These are phyloP conservation scores for Camelina hispida DNA, from an alignment of 345 rosid species.

Conservation along the genomic window DNA sequence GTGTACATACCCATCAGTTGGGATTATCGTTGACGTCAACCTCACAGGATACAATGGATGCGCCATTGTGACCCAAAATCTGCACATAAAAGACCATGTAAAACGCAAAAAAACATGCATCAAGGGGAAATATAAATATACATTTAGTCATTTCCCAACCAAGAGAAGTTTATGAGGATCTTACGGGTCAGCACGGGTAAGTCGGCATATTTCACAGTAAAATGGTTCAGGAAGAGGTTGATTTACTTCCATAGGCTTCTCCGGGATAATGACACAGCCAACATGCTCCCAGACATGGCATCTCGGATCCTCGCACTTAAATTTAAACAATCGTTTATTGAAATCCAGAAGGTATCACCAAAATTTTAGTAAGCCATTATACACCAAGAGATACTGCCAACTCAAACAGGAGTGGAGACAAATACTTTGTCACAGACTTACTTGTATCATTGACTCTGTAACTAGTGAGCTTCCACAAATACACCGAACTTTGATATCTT, in stretches of 20 bases:
- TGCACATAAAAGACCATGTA: constrained; percentile 45
- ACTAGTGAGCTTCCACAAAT: constrained; percentile 81
- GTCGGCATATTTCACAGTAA: constrained; percentile 91
- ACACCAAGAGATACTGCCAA: constrained; percentile 19
- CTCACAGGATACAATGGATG: constrained; percentile 73
- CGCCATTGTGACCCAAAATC: constrained; percentile 70
- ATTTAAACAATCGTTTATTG: background rate
- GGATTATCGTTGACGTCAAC: constrained; percentile 58
- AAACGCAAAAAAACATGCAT: background rate
- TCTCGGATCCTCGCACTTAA: constrained; percentile 83
- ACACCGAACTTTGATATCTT: constrained; percentile 79
- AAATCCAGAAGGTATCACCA: background rate
- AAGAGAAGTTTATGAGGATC: constrained; percentile 37
- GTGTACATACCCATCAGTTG: constrained; percentile 80
- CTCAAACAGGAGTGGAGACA: background rate
- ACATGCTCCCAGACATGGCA: constrained; percentile 88
- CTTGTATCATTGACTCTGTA: constrained; percentile 80
- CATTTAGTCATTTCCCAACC: background rate
- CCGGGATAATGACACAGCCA: constrained; percentile 77
- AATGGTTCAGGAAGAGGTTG: constrained; percentile 68
- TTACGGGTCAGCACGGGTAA: constrained; percentile 95
- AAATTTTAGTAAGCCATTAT: constrained; percentile 8
- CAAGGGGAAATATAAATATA: constrained; percentile 5
- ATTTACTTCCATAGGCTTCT: constrained; percentile 67
- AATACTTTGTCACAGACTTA: constrained; percentile 17